Base-by-base conservation (phyloP, 106 monocot species). In the Allium sativum region DNA sequence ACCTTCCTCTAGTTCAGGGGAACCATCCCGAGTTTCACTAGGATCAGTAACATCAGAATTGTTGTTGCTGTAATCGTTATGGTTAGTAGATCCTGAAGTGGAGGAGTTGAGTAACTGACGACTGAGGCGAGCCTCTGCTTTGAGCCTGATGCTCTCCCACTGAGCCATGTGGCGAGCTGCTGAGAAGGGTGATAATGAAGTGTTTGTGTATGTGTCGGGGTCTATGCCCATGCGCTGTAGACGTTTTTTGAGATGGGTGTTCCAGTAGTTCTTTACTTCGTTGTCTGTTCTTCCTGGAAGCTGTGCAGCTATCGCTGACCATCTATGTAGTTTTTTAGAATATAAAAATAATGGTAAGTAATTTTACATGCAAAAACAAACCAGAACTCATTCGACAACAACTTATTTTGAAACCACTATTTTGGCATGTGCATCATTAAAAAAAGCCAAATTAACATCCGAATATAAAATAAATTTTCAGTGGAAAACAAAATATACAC, bases 121-220 rank as follows among this genome's bases (percentile, higher is more conserved):
- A 11, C 69, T 70, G 53, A 73, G 79, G 31, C 79, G 73, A 15
- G 79, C 69, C 59, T 79, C 79, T 40, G 79, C 79, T 22, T 79
- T 69, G 8, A 79, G 70, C 9, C 79, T 40, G 21, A 73, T 73
- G 65, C 69, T 79, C 59, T 79, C 79, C 79, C 79, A 79, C 53
- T 79, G 79, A 0, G 73, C 73, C 79, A 79, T 79, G 69, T 79
- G 79, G 12, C 79, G 68, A 47, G 87, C 73, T n/a, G 78, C 62
- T 16, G 79, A 21, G 41, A 64, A 22, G 21, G 73, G 45, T 44
- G 56, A 16, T 31, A 56, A 18, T 58, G 59, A 42, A 20, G 76
- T 43, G 1, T 31, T 31, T 18, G 73, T 18, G 67, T 69, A 65
- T 21, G 79, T 65, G 18, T 73, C 65, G 14, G 73, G 79, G 73